Evolutionary conservation across 2,329 filamentous ascomycete genomes (phyloP), one percentile per base, ranked within the genome.

Genomic region (Aspergillus aculeatus): DNA sequence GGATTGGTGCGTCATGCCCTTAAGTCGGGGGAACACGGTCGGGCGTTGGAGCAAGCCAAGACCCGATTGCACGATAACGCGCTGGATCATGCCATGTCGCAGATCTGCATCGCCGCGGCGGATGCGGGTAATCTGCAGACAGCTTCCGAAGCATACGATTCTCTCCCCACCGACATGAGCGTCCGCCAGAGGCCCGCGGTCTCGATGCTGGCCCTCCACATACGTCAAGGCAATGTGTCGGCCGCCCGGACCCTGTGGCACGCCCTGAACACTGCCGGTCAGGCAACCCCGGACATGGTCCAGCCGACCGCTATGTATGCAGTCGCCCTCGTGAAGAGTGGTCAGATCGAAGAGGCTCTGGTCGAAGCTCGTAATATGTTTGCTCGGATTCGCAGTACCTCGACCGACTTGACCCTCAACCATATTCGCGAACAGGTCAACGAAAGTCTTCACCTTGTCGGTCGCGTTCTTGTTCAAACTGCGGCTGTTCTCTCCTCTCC

Each of bases 221-320:
- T 97, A 57, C 92, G 94, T 59, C 84, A 86, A 64, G 92, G 91
- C 60, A 89, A 96, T 75, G 86, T 96, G 60, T 81, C 87, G 24
- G 84, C 86, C 57, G 93, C 93, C 54, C 85, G 89, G 64, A 84
- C 87, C 64, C 94, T 92, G 78, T 97, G 94, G 92, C 84, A 86
- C 56, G 81, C 90, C 58, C 81, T 97, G 56, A 86, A 83, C 61
- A 73, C 73, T 11, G 69, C 86, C 60, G 82, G 86, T 69, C 80
- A 83, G 54, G 83, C 86, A 35, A 83, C 84, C 12, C 74, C 83
- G 56, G 81, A 86, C 32, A 89, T 96, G 75, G 89, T 96, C 63
- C 92, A 96, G 78, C 90, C 92, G 24, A 89, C 92, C 12, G 86
- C 91, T 59, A 96, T 97, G 92, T 96, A 94, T 70, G 87, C 90